Evolutionary conservation across 83 land plant genomes (phyloP), one percentile per base, ranked within the genome.

Genomic region (Picea mariana): DNA sequence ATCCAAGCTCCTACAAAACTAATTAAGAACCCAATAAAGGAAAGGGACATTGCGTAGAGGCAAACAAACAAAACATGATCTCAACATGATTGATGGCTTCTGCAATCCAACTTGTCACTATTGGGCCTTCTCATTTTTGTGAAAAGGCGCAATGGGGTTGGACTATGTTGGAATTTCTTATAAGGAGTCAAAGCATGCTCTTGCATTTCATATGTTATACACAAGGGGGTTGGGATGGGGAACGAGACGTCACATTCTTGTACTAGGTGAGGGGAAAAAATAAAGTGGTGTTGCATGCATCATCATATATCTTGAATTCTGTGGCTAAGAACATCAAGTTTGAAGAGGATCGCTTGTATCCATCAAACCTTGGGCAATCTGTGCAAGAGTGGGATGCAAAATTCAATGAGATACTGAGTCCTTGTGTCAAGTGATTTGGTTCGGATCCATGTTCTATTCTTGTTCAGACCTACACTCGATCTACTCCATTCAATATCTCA

Each of bases 241-340:
- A 59, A 87, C 89, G 47, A 87, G 87, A 68, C 79, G 88, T 73
- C 89, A 87, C n/a, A 87, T 85, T 62, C 87, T 87, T 62, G 87
- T 87, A 31, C 18, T 85, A 31, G 87, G 82, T 18, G 80, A 85
- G 71, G 81, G 77, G 16, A 18, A 71, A 58, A 84, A 59, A 27
- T 52, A 68, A 68, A 80, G 60, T 71, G 18, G 81, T 85, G 81
- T 78, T 87, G 31, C 84, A 84, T 27, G 89, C 85, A 31, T 87
- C 89, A 0, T 82, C 87, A 27, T 85, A 85, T 20, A 87, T 87
- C 75, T 27, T 87, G 83, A 69, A 71, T 23, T 85, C 85, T 79
- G 82, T 84, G 13, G 89, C 85, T 34, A 49, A 78, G 60, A 77
- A 81, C 80, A 82, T 87, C 16, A 17, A 73, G 23, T 59, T 60